phyloP scores from a whole-genome alignment of 257 asterid species.

The Solanum chilense region DNA sequence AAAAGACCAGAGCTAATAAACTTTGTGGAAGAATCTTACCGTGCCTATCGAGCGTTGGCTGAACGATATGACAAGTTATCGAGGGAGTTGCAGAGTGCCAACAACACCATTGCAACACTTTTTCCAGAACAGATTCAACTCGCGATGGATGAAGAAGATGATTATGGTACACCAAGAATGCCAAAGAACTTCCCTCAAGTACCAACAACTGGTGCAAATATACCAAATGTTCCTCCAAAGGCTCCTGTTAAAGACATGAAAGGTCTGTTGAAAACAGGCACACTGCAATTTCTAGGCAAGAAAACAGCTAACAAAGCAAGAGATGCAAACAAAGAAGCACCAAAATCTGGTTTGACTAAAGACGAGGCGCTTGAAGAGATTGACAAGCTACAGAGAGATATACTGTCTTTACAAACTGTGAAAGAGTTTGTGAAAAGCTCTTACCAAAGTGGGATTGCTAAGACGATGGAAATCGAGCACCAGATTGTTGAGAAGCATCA shows the following conservation, averaged over 20 bases:
- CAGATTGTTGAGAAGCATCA: conserved; percentile 69
- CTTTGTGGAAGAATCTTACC: conserved; percentile 67
- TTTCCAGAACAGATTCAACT: conserved; percentile 75
- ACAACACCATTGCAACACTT: conserved; percentile 66
- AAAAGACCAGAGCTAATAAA: conserved; percentile 72
- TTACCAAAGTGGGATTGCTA: conserved; percentile 59
- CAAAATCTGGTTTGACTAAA: conserved; percentile 42
- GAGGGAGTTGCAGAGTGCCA: conserved; percentile 76
- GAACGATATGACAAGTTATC: conserved; percentile 83
- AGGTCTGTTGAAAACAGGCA: conserved; percentile 32
- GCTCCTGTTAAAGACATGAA: conserved; percentile 47
- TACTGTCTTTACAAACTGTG: conserved; percentile 58
- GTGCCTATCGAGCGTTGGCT: conserved; percentile 59
- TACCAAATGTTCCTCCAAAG: conserved; percentile 48
- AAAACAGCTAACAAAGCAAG: conserved; percentile 5
- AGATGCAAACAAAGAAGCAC: background rate
- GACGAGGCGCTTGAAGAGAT: conserved; percentile 63
- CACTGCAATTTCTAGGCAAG: conserved; percentile 34
- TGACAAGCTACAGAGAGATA: conserved; percentile 72
- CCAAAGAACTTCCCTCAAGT: conserved; percentile 15
- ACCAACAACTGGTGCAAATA: conserved; percentile 11
- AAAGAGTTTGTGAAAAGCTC: conserved; percentile 92
- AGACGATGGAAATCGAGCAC: conserved; percentile 70
- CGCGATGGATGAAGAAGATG: conserved; percentile 52
- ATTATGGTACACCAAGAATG: conserved; percentile 7